Evolutionary conservation across 768 basidiomycete species (phyloP).

Genomic region (Hericium alpestre): DNA sequence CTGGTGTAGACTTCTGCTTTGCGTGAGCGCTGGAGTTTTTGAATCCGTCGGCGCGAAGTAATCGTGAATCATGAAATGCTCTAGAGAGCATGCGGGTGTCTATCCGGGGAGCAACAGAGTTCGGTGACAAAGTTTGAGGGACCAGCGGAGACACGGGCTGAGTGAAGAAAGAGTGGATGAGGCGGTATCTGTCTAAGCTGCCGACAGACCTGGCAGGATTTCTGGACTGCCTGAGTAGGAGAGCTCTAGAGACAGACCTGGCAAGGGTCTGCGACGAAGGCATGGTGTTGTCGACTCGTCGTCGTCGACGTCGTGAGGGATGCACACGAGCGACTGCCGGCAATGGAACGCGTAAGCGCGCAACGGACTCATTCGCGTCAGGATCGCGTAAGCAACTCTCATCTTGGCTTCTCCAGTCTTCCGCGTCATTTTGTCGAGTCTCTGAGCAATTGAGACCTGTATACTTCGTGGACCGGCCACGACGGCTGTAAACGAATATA

Average conservation of each 20-base stretch:
- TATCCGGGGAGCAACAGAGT: not conserved
- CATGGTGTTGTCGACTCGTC: no score
- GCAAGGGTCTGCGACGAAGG: no score
- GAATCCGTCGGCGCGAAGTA: not conserved
- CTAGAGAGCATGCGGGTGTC: not conserved
- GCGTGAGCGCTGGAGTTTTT: not conserved
- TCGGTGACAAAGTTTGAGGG: not conserved
- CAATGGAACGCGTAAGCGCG: no score
- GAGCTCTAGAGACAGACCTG: not conserved
- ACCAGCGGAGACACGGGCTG: not conserved
- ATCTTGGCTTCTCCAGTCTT: no score
- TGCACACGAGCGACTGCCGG: no score
- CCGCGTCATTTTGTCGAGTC: no score
- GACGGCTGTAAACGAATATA: no score
- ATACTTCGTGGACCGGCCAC: no score
- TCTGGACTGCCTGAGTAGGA: not conserved
- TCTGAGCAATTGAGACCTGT: no score
- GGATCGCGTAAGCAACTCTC: no score
- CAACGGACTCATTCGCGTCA: no score
- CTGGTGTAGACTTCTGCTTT: not conserved
- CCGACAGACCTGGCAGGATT: not conserved
- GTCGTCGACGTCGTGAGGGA: no score
- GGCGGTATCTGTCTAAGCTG: slow-evolving; percentile 14
- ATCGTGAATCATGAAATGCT: not conserved
- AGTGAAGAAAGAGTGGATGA: slow-evolving; percentile 16